Evolutionary conservation across 106 monocot species (phyloP).

Genomic region (Apostasia shenzhenica): DNA sequence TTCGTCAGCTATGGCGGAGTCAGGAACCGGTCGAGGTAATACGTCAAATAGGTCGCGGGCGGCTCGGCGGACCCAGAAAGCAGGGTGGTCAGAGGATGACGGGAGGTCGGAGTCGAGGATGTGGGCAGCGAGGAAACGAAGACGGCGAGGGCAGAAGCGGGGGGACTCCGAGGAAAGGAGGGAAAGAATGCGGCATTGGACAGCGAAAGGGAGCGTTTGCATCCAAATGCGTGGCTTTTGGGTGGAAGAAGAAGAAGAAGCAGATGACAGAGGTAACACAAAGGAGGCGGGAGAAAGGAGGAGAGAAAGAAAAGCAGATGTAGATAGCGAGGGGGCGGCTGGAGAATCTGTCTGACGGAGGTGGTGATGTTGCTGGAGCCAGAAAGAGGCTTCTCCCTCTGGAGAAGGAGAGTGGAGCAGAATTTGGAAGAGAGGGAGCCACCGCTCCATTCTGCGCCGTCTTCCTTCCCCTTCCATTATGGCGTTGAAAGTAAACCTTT

Average conservation of each 20-base stretch:
- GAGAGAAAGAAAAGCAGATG: constrained; percentile 37
- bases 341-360: not conserved
- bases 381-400: constrained; percentile 45
- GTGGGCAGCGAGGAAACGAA: constrained; percentile 33
- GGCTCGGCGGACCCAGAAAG: constrained; percentile 53
- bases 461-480: no score
- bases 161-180: constrained; percentile 45
- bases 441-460: constrained; percentile 46
- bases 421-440: constrained; percentile 64
- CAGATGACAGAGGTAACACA: constrained; percentile 6
- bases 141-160: constrained; percentile 25
- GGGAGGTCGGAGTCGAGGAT: constrained; percentile 15
- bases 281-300: constrained; percentile 26
- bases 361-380: constrained; percentile 29
- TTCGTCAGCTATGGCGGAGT: no score
- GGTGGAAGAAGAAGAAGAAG: not conserved
- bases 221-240: constrained; percentile 13
- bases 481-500: no score
- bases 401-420: constrained; percentile 67
- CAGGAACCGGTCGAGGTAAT: constrained; percentile 6
- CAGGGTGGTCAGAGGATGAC: not conserved
- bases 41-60: constrained; percentile 74
- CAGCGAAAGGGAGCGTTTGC: constrained; percentile 51
- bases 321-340: not conserved
- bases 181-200: constrained; percentile 80